phyloP scores from a whole-genome alignment of 2,329 filamentous ascomycete genomes.

The Nothophaeocryptopus gaeumannii region DNA sequence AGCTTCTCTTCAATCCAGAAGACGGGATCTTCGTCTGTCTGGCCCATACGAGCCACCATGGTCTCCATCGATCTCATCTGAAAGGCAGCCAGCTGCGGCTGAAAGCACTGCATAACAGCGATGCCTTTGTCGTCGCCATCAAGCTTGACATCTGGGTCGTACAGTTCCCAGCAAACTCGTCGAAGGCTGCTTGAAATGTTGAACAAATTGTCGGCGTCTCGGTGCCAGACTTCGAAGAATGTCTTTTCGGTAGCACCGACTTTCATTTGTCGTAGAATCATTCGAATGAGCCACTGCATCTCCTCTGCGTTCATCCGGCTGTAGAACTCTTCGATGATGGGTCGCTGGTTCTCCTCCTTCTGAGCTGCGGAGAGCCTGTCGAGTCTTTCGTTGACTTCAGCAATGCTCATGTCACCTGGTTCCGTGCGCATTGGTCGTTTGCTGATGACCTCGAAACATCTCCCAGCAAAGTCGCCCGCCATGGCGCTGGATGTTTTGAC shows the following conservation, averaged over 20 bases:
- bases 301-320: conserved; percentile 89
- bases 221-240: conserved; percentile 65
- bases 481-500: conserved; percentile 60
- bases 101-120: conserved; percentile 88
- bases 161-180: conserved; percentile 91
- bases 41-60: conserved; percentile 68
- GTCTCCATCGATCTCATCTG: conserved; percentile 79
- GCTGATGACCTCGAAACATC: conserved; percentile 81
- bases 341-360: conserved; percentile 79
- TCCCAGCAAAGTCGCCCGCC: conserved; percentile 87
- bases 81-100: conserved; percentile 91
- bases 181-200: conserved; percentile 87
- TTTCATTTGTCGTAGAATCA: conserved; percentile 79
- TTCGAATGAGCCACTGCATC: conserved; percentile 89
- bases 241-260: conserved; percentile 81
- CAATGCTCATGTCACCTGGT: conserved; percentile 77
- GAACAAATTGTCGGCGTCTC: conserved; percentile 60
- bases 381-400: conserved; percentile 81
- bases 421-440: conserved; percentile 75
- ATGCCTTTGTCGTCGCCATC: conserved; percentile 73
- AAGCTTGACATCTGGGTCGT: conserved; percentile 68
- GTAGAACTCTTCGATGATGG: conserved; percentile 81
- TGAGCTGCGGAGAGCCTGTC: conserved; percentile 72
- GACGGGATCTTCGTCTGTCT: conserved; percentile 66
- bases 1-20: conserved; percentile 99